Evolutionary conservation across 2,329 filamentous ascomycete genomes (phyloP).

Genomic region (Dactylellina drechsleri): DNA sequence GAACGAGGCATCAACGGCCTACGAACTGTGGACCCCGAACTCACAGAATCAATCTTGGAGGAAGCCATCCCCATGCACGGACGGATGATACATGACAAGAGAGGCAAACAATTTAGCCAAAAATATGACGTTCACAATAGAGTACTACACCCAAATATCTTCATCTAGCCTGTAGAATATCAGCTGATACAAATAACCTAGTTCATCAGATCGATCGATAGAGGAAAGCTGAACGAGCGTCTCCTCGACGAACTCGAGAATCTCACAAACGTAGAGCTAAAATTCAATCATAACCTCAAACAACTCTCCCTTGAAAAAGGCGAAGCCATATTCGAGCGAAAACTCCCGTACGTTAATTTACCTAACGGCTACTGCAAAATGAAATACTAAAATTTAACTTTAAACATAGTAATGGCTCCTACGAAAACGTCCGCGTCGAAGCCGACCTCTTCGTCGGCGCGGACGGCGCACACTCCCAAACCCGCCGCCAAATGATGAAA

Average conservation of each 20-base stretch:
- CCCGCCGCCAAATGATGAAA: slow-evolving; percentile 96
- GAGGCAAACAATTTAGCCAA: slow-evolving; percentile 73
- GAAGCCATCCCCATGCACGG: slow-evolving; percentile 92
- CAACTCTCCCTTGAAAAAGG: slow-evolving; percentile 83
- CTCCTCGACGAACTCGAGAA: slow-evolving; percentile 84
- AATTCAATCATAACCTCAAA: slow-evolving; percentile 92
- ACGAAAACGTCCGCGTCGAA: slow-evolving; percentile 68
- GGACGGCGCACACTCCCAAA: slow-evolving; percentile 92
- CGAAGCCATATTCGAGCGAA: slow-evolving; percentile 84
- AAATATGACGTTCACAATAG: slow-evolving; percentile 88
- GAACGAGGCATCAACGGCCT: slow-evolving; percentile 93
- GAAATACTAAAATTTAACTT: not conserved
- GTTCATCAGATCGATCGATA: slow-evolving; percentile 87
- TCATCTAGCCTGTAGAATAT: not conserved
- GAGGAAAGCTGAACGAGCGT: slow-evolving; percentile 81
- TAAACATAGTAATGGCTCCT: slow-evolving; percentile 19
- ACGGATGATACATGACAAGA: slow-evolving; percentile 88
- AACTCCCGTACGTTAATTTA: not conserved
- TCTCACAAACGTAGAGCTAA: slow-evolving; percentile 87
- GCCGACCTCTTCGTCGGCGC: slow-evolving; percentile 95
- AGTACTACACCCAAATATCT: slow-evolving; percentile 65
- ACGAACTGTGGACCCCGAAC: slow-evolving; percentile 68
- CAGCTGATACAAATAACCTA: slow-evolving; percentile 60
- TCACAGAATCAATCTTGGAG: slow-evolving; percentile 74
- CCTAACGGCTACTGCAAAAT: not conserved